phyloP scores from a whole-genome alignment of 768 basidiomycete genomes.

The Candolleomyces aberdarensis region DNA sequence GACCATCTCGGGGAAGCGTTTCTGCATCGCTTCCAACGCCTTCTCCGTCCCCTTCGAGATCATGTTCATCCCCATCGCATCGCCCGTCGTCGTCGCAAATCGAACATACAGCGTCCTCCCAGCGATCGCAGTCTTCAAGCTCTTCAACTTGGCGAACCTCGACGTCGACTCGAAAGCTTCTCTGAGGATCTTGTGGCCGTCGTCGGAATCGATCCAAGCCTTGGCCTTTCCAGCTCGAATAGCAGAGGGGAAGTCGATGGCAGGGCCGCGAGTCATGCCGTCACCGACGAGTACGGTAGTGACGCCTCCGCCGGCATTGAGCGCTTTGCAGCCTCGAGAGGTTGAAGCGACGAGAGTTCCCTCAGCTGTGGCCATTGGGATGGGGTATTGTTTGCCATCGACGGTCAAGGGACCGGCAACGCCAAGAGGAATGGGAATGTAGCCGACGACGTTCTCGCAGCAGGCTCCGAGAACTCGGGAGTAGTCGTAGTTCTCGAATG shows the following conservation, averaged over 20 bases:
- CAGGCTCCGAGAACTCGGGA: conserved; percentile 92
- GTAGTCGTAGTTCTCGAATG: conserved; percentile 90
- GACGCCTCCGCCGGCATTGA: conserved; percentile 94
- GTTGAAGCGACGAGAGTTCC: conserved; percentile 67
- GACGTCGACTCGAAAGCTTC: conserved; percentile 93
- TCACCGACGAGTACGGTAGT: conserved; percentile 92
- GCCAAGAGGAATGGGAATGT: conserved; percentile 68
- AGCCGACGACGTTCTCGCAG: conserved; percentile 98
- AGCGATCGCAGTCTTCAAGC: conserved; percentile 45
- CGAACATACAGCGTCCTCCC: conserved; percentile 92
- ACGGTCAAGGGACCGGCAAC: conserved; percentile 76
- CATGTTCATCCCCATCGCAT: conserved; percentile 99
- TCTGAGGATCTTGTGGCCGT: conserved; percentile 72
- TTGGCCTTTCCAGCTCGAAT: conserved; percentile 78
- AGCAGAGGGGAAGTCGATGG: conserved; percentile 89
- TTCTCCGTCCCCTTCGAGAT: conserved; percentile 97
- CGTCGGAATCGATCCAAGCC: conserved; percentile 80
- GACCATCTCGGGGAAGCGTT: conserved; percentile 86
- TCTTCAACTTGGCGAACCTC: conserved; percentile 81
- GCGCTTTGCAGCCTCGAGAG: conserved; percentile 80
- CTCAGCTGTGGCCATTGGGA: conserved; percentile 99
- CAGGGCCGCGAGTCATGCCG: conserved; percentile 97
- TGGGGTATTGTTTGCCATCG: conserved; percentile 79
- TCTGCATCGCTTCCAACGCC: conserved; percentile 79
- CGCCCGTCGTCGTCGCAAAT: conserved; percentile 92